These are phyloP conservation scores for Cairneyella variabilis DNA, from an alignment of 495 filamentous ascomycete species.

Conservation along the genomic window DNA sequence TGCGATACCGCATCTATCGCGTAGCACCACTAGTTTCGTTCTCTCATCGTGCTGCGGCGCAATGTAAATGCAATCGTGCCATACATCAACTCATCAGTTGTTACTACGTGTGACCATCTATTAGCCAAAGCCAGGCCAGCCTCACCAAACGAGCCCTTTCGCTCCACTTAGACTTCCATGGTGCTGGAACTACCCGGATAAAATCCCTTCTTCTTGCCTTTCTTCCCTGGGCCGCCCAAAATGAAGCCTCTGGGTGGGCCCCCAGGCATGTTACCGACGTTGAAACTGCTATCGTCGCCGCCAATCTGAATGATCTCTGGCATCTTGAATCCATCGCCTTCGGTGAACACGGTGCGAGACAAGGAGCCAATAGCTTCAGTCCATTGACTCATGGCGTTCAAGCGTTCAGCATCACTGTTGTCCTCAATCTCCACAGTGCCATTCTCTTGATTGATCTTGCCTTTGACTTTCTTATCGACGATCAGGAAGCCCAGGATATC, in stretches of 20 bases:
- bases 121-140: too few relatives aligned
- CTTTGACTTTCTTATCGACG: conserved; percentile 78
- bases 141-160: too few relatives aligned
- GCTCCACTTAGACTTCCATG: too few relatives aligned
- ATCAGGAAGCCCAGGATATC: conserved; percentile 94
- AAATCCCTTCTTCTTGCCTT: too few relatives aligned
- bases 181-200: too few relatives aligned
- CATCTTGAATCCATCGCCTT: conserved; percentile 65
- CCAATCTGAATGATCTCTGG: conserved; percentile 24
- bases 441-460: conserved; percentile 82
- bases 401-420: conserved; percentile 67
- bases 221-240: too few relatives aligned
- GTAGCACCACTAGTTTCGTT: not conserved
- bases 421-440: conserved; percentile 81
- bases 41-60: not conserved
- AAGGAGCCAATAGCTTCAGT: conserved; percentile 61
- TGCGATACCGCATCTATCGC: conserved; percentile 11
- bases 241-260: too few relatives aligned
- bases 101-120: conserved; percentile 16
- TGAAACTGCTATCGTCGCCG: conserved; percentile 26
- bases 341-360: conserved; percentile 62
- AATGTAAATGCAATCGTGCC: not conserved
- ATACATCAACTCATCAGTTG: conserved; percentile 15
- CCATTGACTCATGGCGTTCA: conserved; percentile 71
- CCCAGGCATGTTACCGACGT: too few relatives aligned